Base-by-base conservation (phyloP, 163 green algal genomes). In the Chloroidium sp. region DNA sequence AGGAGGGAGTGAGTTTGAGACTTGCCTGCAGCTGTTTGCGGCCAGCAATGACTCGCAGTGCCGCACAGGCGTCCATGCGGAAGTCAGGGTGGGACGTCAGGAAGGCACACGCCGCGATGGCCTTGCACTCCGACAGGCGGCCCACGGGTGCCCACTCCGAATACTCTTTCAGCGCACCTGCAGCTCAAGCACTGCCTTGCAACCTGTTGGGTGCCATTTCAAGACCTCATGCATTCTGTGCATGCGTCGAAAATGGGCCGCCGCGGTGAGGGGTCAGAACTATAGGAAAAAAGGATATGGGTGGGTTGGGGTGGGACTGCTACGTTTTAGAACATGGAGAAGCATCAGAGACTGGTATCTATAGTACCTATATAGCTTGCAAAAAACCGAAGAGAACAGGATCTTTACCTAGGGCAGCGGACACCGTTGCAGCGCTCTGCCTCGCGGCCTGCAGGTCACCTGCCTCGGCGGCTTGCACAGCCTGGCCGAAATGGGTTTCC, bases 101-200 rank as follows among this genome's bases (percentile, higher is more conserved):
- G 84, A 84, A 92, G 10, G 87, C 81, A 79, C 89, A 93, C 0
- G 92, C 92, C 2, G 80, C 82, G 68, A 97, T 67, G n/a, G 95
- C 86, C 1, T 86, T 88, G 59, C 84, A 86, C 3, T 75, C 77
- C 13, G 77, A 74, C 8, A 97, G 74, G 1, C 81, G 79, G 2
- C 77, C 82, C 83, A 96, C 86, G 1, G 92, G 93, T 10, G 90
- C 90, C 92, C 92, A 96, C 81, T 94, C 92, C 72, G 92, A 89
- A 83, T 89, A 94, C 2, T 84, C 87, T 36, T 62, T 61, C 62
- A 92, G 80, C 1, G 87, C 87, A 13, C 79, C 85, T 85, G 82
- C 60, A 78, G 0, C 1, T 8, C 36, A 36, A 36, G 36, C 36
- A 36, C 36, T 36, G 36, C 36, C 36, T 36, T 36, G 36, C 36